Evolutionary conservation across 805 yeast species (phyloP).

Genomic region (Scheffersomyces ergatensis): DNA sequence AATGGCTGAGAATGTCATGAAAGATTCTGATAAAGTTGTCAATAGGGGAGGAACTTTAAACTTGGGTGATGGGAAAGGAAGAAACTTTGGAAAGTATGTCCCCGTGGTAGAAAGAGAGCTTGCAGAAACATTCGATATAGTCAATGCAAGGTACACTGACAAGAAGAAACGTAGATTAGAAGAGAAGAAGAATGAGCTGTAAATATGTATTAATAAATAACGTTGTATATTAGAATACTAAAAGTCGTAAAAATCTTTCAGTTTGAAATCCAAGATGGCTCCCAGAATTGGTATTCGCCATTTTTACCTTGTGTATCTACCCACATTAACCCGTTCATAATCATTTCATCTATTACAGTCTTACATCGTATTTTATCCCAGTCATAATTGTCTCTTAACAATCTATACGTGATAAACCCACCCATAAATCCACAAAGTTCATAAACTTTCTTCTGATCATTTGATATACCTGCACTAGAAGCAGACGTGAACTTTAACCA

Average conservation of each 20-base stretch:
- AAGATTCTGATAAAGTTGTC: conserved; percentile 13
- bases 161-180: conserved; percentile 27
- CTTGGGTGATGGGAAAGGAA: conserved; percentile 78
- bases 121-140: conserved; percentile 63
- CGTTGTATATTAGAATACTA: too few species aligned
- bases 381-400: conserved; percentile 68
- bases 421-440: conserved; percentile 80
- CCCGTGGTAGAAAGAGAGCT: conserved; percentile 56
- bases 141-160: conserved; percentile 60
- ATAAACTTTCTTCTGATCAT: conserved; percentile 68
- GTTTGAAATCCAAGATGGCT: conserved; percentile 63
- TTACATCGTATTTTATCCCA: conserved; percentile 70
- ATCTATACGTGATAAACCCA: conserved; percentile 56
- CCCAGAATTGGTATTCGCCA: conserved; percentile 59
- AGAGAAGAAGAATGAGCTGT: background rate
- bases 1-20: conserved; percentile 37
- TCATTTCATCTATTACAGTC: conserved; percentile 72
- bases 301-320: conserved; percentile 55
- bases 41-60: conserved; percentile 41
- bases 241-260: background rate
- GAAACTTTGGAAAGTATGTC: conserved; percentile 53
- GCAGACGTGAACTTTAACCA: conserved; percentile 44
- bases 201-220: background rate
- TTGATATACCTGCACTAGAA: conserved; percentile 23
- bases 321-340: conserved; percentile 83